Evolutionary conservation across 805 yeast genomes (phyloP), one percentile per base, ranked within the genome.

Genomic region (Yamadazyma tumulicola): DNA sequence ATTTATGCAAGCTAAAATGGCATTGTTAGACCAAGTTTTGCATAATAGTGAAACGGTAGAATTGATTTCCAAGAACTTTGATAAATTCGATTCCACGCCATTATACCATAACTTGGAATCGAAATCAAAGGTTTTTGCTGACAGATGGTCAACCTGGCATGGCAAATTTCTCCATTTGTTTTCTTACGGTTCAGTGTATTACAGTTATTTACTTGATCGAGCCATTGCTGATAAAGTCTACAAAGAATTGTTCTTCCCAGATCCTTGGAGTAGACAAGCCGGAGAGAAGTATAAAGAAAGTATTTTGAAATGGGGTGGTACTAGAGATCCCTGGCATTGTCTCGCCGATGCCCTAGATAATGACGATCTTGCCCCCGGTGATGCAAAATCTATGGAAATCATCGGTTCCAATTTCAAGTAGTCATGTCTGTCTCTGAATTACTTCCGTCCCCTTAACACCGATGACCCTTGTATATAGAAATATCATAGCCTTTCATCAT

Each of bases 161-260:
- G 97, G 95, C 1, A 86, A 81, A 52, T 89, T 93, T 59, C 95
- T 96, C 1, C 98, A 93, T 53, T 62, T 93, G 26, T 85, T 83
- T 47, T 87, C 96, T 0, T 93, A 93, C 52, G 97, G 97, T 1
- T 85, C 97, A 0, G 85, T 89, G 1, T 93, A 93, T 54, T 93
- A 93, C 61, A 84, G 96, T 19, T 93, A 93, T 54, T 59, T 93
- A 33, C 73, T 93, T 37, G 98, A 93, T 59, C 64, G 97, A 25
- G 96, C 96, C 5, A 85, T 93, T 43, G 97, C 97, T 0, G 77
- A 87, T 17, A 79, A 79, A 50, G 74, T 91, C 2, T 93, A 96
- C 89, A 68, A 72, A 8, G 78, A 75, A 30, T 61, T 91, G 25
- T 93, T 93, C 55, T 65, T 59, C 3, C 48, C 68, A 4, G 77